phyloP scores from a whole-genome alignment of 2,329 filamentous ascomycete species.

The Didymellaceae sp. region DNA sequence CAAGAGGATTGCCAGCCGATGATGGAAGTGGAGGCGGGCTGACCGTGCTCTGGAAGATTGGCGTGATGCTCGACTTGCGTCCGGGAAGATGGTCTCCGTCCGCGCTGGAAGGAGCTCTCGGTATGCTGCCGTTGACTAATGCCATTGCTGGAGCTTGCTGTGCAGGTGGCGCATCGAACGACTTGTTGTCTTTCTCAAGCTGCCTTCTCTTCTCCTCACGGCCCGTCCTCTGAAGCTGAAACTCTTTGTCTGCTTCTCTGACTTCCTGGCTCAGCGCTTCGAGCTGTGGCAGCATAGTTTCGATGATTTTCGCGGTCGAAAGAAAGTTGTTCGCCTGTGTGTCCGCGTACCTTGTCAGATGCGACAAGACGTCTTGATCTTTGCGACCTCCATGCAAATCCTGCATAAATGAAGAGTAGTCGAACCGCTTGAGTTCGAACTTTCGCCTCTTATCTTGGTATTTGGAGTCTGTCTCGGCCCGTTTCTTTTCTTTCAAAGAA shows the following conservation, averaged over 20 bases:
- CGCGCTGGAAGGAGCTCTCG: conserved; percentile 29
- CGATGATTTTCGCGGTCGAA: conserved; percentile 82
- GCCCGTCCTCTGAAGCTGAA: conserved; percentile 92
- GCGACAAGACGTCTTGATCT: conserved; percentile 93
- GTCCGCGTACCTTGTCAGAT: conserved; percentile 92
- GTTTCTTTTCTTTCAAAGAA: conserved; percentile 96
- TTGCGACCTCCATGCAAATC: conserved; percentile 99
- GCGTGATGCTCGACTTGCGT: conserved; percentile 42
- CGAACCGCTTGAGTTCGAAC: conserved; percentile 96
- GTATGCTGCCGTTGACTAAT: conserved; percentile 32
- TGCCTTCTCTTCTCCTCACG: conserved; percentile 91
- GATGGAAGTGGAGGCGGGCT: conserved; percentile 36
- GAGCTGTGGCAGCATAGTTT: conserved; percentile 83
- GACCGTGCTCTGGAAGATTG: conserved; percentile 44
- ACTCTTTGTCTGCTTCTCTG: conserved; percentile 93
- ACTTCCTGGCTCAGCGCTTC: conserved; percentile 89
- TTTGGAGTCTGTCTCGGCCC: conserved; percentile 91
- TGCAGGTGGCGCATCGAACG: conserved; percentile 41
- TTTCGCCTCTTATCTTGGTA: conserved; percentile 93
- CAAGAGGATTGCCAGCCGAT: conserved; percentile 34
- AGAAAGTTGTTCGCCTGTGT: conserved; percentile 86
- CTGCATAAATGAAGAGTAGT: conserved; percentile 99
- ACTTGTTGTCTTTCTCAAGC: conserved; percentile 81
- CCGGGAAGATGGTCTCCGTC: conserved; percentile 38
- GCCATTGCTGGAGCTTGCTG: conserved; percentile 31